A percentile compares a stretch with the other conserved stretches of the same genome.
phyloP scores from a whole-genome alignment of 768 basidiomycete genomes.

The Tylopilus rubrobrunneus region DNA sequence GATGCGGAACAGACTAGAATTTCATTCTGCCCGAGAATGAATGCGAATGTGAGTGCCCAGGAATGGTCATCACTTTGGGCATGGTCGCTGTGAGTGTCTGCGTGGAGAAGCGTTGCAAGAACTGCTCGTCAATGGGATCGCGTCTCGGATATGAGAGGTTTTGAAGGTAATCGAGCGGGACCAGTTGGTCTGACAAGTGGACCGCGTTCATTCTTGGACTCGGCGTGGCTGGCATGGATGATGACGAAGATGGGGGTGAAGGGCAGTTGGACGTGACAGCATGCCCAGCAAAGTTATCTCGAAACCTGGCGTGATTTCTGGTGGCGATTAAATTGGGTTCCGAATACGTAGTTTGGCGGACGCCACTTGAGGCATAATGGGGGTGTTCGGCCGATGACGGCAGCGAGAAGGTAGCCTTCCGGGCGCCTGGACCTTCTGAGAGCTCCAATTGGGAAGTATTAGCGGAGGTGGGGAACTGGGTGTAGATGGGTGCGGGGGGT shows the following conservation, averaged over 20 bases:
- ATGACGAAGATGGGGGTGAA: slow-evolving; percentile 35
- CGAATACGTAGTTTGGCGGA: slow-evolving; percentile 32
- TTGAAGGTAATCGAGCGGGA: slow-evolving; percentile 63
- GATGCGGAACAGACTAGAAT: slow-evolving; percentile 2
- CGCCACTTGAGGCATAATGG: slow-evolving; percentile 13
- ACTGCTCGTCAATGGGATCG: slow-evolving; percentile 61
- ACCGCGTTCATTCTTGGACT: slow-evolving; percentile 24
- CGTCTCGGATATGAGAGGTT: slow-evolving; percentile 50
- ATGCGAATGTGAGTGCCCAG: slow-evolving; percentile 14
- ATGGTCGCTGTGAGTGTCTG: slow-evolving; percentile 20
- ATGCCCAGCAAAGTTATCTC: slow-evolving; percentile 20
- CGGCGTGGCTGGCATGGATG: slow-evolving; percentile 38
- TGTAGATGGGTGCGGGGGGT: slow-evolving; percentile 20
- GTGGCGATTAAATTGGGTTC: slow-evolving; percentile 25
- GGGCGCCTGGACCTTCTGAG: slow-evolving; percentile 17
- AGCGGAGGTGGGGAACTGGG: slow-evolving; percentile 33
- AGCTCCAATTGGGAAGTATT: slow-evolving; percentile 25
- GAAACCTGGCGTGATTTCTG: slow-evolving; percentile 20
- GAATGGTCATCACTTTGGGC: slow-evolving; percentile 13
- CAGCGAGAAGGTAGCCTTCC: slow-evolving; percentile 29
- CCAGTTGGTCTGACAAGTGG: slow-evolving; percentile 39
- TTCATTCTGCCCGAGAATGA: slow-evolving; percentile 28
- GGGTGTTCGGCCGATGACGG: slow-evolving; percentile 28
- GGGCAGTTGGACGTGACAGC: slow-evolving; percentile 19
- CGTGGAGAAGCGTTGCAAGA: slow-evolving; percentile 53